Evolutionary conservation across 345 rosid species (phyloP), one percentile per base, ranked within the genome.

Genomic region (Psidium guajava): DNA sequence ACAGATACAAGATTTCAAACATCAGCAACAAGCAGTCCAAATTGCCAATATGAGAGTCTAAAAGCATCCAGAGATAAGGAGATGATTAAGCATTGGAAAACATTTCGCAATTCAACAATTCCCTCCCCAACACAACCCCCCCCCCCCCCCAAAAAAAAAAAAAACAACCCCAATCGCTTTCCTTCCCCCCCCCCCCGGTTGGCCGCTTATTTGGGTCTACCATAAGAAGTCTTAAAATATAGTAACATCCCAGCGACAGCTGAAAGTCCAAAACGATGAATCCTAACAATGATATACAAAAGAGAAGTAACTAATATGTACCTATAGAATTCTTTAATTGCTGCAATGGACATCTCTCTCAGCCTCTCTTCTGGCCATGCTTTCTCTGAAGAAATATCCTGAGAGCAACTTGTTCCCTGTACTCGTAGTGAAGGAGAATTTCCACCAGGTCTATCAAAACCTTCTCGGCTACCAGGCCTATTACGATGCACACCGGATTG

Each of bases 251-350:
- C 77, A 36, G 44, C 0, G 6, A 32, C 4, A 5, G 47, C 36
- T 15, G 47, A 69, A 69, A 25, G 3, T 69, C 77, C 77, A 69
- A 69, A 32, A 69, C 11, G 3, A 69, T 69, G 42, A 69, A 69
- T 32, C 24, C 77, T 69, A 49, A 57, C 32, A 57, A n/a, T 56
- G 44, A 83, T 82, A 52, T 54, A 32, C 24, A 56, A 32, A 82
- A 28, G 47, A 50, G 57, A 49, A 84, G 57, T 64, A 13, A 21
- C 75, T 8, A 58, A 80, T 82, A 3, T 14, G 84, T 93, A 98
- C 99, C 99, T 96, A 89, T 96, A 98, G 90, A 88, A 98, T 91
- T 98, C 99, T 89, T 91, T 95, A 83, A 98, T 96, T 77, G 99
- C 94, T 54, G 90, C 90, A 89, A 94, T 82, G 74, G 96, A 96